These are phyloP conservation scores for Geotrichum reessii DNA, from an alignment of 1,139 yeast genomes.

Conservation along the genomic window DNA sequence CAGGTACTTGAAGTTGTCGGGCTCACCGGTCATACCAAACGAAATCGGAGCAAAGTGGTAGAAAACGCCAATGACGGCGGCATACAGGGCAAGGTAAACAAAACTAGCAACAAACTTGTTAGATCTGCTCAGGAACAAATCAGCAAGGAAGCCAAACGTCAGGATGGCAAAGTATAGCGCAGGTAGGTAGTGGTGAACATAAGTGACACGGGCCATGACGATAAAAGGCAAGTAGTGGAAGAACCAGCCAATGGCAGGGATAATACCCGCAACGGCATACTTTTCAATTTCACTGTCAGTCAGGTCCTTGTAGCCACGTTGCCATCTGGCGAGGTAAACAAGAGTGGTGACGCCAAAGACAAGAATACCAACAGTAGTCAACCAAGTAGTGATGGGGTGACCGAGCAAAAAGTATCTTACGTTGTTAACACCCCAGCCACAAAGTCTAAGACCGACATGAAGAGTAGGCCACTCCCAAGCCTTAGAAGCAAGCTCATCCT, in stretches of 20 bases:
- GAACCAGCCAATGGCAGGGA: conserved; percentile 92
- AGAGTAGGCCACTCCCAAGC: conserved; percentile 99
- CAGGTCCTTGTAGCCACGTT: conserved; percentile 79
- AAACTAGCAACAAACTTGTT: conserved; percentile 32
- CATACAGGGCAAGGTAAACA: conserved; percentile 42
- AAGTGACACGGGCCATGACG: conserved; percentile 94
- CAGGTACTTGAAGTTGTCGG: conserved; percentile 59
- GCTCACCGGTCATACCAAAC: conserved; percentile 87
- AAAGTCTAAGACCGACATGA: conserved; percentile 86
- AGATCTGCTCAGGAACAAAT: conserved; percentile 44
- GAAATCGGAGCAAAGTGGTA: conserved; percentile 70
- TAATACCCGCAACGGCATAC: conserved; percentile 75
- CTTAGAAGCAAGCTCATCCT: conserved; percentile 81
- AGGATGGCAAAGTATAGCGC: conserved; percentile 93
- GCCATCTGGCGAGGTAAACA: conserved; percentile 77
- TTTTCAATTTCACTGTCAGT: conserved; percentile 38
- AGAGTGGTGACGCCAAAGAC: conserved; percentile 54
- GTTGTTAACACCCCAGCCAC: conserved; percentile 84
- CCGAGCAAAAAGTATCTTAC: conserved; percentile 86
- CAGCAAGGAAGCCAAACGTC: conserved; percentile 69
- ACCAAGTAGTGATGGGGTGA: conserved; percentile 92
- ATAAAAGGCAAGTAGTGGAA: conserved; percentile 87
- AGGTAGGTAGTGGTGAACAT: conserved; percentile 95
- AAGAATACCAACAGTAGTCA: conserved; percentile 67
- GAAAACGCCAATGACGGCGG: conserved; percentile 60